Evolutionary conservation across 352 stramenopile genomes (phyloP), one percentile per base, ranked within the genome.

Genomic region (Pythium guiyangense): DNA sequence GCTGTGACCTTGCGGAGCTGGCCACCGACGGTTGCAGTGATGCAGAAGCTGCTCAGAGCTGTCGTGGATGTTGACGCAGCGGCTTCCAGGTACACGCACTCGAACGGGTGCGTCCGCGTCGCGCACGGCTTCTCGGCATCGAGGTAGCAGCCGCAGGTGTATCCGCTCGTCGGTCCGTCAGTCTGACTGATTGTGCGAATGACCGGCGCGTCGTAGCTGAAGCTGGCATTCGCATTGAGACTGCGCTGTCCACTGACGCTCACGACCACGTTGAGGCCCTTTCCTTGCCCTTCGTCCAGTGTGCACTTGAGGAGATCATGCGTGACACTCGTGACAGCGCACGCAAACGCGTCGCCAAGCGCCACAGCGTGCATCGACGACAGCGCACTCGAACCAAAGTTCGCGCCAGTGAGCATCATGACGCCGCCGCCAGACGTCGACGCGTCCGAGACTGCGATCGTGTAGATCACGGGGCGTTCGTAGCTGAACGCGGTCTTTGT

Each of bases 301-400:
- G 35, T 61, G 37, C 77, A 87, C 49, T 57, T 48, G 44, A 87
- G 69, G 1, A 57, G 15, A 3, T 59, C 49, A 57, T 87, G 77
- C 0, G 63, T 54, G 8, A 87, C 39, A 10, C 39, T 65, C 1
- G 59, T 25, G 48, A 84, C 77, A 20, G 52, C 48, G 20, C 79
- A 87, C 6, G 60, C 67, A 43, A 78, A 66, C 2, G 12, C 14
- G 46, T 57, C 57, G 6, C 69, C 68, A 35, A 80, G 39, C 9
- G 53, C 47, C 26, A 86, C 73, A 14, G 27, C 20, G 43, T 88
- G 74, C 0, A 39, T 29, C 2, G 57, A 57, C 15, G 77, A 84
- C 35, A 86, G 64, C 27, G n/a, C n/a, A 4, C 25, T 66, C 2
- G 62, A 60, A 18, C 76, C 79, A 49, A 90, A 88, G 60, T 87